A percentile compares a stretch with the other conserved stretches of the same genome.
These are phyloP conservation scores for Vitis hybrid DNA, from an alignment of 177 flowering plant species.

Conservation along the genomic window DNA sequence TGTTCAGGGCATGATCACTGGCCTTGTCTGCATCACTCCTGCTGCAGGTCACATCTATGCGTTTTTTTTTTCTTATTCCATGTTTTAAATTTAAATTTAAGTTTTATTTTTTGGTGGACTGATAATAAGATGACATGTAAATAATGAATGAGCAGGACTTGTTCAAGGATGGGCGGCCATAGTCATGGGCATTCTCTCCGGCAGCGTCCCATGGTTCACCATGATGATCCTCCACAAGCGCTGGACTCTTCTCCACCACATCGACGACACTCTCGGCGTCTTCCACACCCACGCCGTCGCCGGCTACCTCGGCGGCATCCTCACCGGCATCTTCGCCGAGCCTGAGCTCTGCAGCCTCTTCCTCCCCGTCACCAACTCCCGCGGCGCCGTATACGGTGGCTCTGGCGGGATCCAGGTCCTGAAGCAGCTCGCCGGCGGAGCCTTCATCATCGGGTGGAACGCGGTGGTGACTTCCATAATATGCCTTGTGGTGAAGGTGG, in stretches of 20 bases:
- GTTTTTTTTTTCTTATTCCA: neutral
- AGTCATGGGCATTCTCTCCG: constrained; percentile 33
- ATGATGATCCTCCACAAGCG: constrained; percentile 38
- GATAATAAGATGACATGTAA: too few species aligned
- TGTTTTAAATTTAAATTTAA: too few species aligned
- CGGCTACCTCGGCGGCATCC: constrained; percentile 30
- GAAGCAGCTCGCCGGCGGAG: constrained; percentile 40
- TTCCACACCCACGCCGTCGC: constrained; percentile 41
- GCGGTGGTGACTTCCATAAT: constrained; percentile 37
- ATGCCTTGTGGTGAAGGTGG: constrained; percentile 7
- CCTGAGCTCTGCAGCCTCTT: constrained; percentile 24
- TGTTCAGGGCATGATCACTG: constrained; percentile 27
- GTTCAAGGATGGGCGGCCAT: constrained; percentile 42
- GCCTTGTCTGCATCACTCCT: constrained; percentile 27
- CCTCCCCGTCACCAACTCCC: constrained; percentile 34
- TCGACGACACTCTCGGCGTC: constrained; percentile 36
- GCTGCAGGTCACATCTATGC: constrained; percentile 14
- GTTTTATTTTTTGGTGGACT: too few species aligned
- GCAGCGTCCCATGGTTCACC: constrained; percentile 37
- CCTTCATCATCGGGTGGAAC: constrained; percentile 42
- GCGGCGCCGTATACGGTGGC: constrained; percentile 39
- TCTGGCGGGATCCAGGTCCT: constrained; percentile 37
- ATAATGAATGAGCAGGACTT: constrained; percentile 16
- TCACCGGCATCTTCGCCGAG: constrained; percentile 38
- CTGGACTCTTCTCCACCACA: constrained; percentile 24